Percentiles rank a stretch among this genome's conserved stretches.
phyloP scores from a whole-genome alignment of 2,329 filamentous ascomycete species.

The Didymella glomerata region DNA sequence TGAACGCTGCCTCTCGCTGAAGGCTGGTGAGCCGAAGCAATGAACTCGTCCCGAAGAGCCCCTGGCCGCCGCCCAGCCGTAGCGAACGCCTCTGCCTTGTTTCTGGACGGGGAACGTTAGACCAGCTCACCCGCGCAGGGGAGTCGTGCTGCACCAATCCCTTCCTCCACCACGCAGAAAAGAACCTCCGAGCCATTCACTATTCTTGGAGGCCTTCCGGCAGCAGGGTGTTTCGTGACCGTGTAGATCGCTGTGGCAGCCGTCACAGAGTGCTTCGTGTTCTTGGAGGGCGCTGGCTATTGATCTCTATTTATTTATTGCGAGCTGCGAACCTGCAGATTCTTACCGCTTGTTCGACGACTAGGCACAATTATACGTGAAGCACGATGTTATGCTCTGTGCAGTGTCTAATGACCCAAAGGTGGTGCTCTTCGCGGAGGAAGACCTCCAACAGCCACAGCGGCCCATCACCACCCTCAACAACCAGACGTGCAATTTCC shows the following conservation, averaged over 20 bases:
- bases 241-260: constrained; percentile 12
- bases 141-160: constrained; percentile 11
- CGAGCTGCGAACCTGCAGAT: background rate
- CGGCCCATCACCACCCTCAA: constrained; percentile 18
- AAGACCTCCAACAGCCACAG: constrained; percentile 9
- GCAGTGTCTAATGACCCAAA: constrained; percentile 11
- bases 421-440: background rate
- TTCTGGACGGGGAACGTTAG: constrained; percentile 15
- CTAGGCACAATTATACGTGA: background rate
- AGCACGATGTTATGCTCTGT: background rate
- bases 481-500: constrained; percentile 26
- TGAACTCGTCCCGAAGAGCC: constrained; percentile 8
- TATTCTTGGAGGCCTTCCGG: constrained; percentile 24
- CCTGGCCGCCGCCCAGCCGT: constrained; percentile 6
- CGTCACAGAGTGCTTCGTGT: constrained; percentile 17
- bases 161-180: constrained; percentile 18
- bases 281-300: constrained; percentile 7
- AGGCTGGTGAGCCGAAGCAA: constrained; percentile 1
- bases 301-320: background rate
- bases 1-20: background rate
- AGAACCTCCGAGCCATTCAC: constrained; percentile 25
- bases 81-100: constrained; percentile 23
- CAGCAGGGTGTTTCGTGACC: constrained; percentile 18
- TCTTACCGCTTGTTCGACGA: background rate
- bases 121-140: constrained; percentile 9